Percentiles rank a stretch among this genome's conserved stretches.
Evolutionary conservation across 257 asterid genomes (phyloP).

Genomic region (Capsicum pubescens): DNA sequence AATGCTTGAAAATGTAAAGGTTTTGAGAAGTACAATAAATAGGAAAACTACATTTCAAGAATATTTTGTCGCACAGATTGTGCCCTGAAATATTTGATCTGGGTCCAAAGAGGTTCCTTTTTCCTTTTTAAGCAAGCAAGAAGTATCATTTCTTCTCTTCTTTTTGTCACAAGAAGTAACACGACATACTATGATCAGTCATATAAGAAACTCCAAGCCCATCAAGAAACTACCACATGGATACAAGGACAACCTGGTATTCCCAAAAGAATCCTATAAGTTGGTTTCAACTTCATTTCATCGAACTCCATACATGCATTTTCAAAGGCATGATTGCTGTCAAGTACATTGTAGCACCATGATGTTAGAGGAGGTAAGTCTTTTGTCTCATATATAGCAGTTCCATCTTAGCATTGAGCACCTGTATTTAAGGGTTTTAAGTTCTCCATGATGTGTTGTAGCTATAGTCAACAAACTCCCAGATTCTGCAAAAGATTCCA

Average conservation of each 20-base stretch:
- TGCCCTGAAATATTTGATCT: constrained; percentile 18
- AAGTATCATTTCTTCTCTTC: constrained; percentile 17
- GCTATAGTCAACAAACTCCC: constrained; percentile 85
- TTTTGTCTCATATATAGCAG: constrained; percentile 30
- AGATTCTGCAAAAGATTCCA: constrained; percentile 87
- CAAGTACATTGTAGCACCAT: constrained; percentile 37
- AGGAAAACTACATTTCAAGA: constrained; percentile 9
- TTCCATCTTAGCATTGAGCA: constrained; percentile 40
- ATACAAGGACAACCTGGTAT: constrained; percentile 73
- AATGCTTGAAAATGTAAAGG: not conserved
- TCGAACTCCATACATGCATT: constrained; percentile 99
- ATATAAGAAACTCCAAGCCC: not conserved
- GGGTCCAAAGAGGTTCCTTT: not conserved
- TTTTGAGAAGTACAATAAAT: not conserved
- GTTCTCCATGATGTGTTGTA: constrained; percentile 97
- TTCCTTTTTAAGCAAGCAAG: constrained; percentile 7
- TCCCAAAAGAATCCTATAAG: constrained; percentile 98
- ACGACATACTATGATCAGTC: constrained; percentile 24
- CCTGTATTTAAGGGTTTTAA: constrained; percentile 97
- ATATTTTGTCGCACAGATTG: not conserved
- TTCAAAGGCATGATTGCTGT: constrained; percentile 84
- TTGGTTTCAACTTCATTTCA: constrained; percentile 89
- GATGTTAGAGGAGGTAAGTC: constrained; percentile 35
- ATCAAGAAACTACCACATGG: constrained; percentile 29
- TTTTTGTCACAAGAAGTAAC: constrained; percentile 19